These are phyloP conservation scores for Stylonectria norvegica DNA, from an alignment of 2,329 filamentous ascomycete genomes.

Conservation along the genomic window DNA sequence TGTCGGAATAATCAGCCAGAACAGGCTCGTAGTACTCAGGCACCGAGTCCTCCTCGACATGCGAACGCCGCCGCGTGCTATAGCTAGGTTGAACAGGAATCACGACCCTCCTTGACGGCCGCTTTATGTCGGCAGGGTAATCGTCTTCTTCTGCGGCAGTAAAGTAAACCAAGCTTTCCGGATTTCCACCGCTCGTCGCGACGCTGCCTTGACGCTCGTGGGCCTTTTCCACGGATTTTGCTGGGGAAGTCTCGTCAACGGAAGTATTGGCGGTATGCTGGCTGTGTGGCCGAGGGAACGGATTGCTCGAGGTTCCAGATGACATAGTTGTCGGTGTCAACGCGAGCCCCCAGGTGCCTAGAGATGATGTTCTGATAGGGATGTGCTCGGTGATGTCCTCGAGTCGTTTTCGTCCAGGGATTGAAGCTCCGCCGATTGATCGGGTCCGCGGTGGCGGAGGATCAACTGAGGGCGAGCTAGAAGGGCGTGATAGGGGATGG, in stretches of 20 bases:
- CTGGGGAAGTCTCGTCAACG: conserved; percentile 32
- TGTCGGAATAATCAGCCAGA: conserved; percentile 28
- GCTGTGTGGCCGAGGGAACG: conserved; percentile 37
- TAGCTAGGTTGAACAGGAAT: conserved; percentile 2
- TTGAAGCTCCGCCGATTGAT: conserved; percentile 17
- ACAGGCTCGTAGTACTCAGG: conserved; percentile 15
- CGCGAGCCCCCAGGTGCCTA: conserved; percentile 39
- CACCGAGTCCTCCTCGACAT: not conserved
- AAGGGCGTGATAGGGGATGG: conserved; percentile 18
- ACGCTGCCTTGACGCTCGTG: conserved; percentile 12
- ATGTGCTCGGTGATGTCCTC: conserved; percentile 37
- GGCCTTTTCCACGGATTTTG: conserved; percentile 23
- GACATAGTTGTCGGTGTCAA: conserved; percentile 26
- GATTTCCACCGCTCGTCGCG: conserved; percentile 1
- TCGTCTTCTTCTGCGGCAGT: conserved; percentile 18
- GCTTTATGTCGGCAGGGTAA: conserved; percentile 11
- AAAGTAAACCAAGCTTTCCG: conserved; percentile 6
- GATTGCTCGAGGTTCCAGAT: conserved; percentile 38
- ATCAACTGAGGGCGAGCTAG: conserved; percentile 23
- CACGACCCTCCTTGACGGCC: not conserved
- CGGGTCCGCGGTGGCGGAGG: conserved; percentile 19
- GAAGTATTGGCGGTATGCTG: conserved; percentile 47
- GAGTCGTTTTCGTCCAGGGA: conserved; percentile 17
- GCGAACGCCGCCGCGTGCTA: not conserved
- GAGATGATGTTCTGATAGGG: conserved; percentile 32